A percentile compares a stretch with the other conserved stretches of the same genome.
Evolutionary conservation across 768 basidiomycete genomes (phyloP).

Genomic region (Dacryopinax spathularia): DNA sequence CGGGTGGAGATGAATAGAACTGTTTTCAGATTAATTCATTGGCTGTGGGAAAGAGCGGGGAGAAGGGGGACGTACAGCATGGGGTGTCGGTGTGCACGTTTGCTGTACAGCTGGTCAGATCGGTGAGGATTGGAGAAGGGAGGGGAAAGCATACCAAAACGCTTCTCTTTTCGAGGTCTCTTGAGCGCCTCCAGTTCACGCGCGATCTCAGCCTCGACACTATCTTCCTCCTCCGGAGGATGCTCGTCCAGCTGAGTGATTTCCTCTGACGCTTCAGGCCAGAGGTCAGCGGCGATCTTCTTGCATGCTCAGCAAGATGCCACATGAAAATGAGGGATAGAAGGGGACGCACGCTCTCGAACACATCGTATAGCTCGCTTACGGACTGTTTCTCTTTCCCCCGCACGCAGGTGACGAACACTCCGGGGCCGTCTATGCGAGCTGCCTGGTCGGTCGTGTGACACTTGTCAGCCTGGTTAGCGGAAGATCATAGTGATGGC

Average conservation of each 20-base stretch:
- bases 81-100: constrained; percentile 69
- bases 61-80: constrained; percentile 40
- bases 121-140: neutral
- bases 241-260: constrained; percentile 13
- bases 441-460: constrained; percentile 1
- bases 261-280: constrained; percentile 35
- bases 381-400: constrained; percentile 70
- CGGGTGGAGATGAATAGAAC: constrained; percentile 72
- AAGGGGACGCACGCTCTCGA: constrained; percentile 47
- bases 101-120: constrained; percentile 28
- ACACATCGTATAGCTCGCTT: constrained; percentile 63
- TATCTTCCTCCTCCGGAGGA: constrained; percentile 24
- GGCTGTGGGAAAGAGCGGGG: neutral
- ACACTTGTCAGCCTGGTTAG: constrained; percentile 9
- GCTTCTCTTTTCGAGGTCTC: constrained; percentile 43
- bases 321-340: neutral
- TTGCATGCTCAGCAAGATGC: neutral
- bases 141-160: constrained; percentile 40
- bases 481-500: neutral
- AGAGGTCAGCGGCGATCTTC: constrained; percentile 57
- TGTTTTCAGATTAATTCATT: constrained; percentile 19
- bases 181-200: constrained; percentile 60
- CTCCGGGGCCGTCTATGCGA: constrained; percentile 58
- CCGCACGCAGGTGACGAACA: constrained; percentile 76
- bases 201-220: constrained; percentile 57